These are phyloP conservation scores for Oenanthe sinensis DNA, from an alignment of 129 eudicot species.

Conservation along the genomic window DNA sequence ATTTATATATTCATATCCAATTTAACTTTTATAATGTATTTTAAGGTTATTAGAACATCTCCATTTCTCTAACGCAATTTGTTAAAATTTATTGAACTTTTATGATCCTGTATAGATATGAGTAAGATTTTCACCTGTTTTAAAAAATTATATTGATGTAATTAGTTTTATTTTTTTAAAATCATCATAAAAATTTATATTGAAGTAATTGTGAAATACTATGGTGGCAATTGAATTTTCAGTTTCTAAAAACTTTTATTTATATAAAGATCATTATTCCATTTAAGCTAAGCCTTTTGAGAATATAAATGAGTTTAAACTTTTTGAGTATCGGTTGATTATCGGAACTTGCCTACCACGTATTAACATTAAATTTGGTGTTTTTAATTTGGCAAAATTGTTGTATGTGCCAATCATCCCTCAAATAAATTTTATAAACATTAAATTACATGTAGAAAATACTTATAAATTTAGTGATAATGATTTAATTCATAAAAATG, in stretches of 20 bases:
- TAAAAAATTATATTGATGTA: not conserved
- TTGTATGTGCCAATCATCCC: slow-evolving; percentile 80
- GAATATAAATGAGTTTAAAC: not conserved
- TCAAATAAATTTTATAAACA: slow-evolving; percentile 68
- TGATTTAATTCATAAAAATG: no score
- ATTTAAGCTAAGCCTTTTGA: not conserved
- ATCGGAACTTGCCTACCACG: not conserved
- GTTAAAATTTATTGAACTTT: no score
- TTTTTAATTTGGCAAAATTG: slow-evolving; percentile 50
- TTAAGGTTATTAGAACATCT: no score
- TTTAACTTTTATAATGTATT: no score
- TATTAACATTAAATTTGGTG: not conserved
- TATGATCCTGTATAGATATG: slow-evolving; percentile 86
- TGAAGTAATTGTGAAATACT: not conserved
- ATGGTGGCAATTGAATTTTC: not conserved
- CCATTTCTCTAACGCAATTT: no score
- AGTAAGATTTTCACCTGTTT: slow-evolving; percentile 41
- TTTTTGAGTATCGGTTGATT: not conserved
- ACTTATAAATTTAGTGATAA: no score
- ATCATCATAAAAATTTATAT: not conserved
- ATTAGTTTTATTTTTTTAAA: not conserved
- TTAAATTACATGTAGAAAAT: no score
- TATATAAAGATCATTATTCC: no score
- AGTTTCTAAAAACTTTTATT: not conserved
- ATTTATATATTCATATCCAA: no score